Evolutionary conservation across 2,329 filamentous ascomycete species (phyloP).

Genomic region (Pseudogymnoascus sp.): DNA sequence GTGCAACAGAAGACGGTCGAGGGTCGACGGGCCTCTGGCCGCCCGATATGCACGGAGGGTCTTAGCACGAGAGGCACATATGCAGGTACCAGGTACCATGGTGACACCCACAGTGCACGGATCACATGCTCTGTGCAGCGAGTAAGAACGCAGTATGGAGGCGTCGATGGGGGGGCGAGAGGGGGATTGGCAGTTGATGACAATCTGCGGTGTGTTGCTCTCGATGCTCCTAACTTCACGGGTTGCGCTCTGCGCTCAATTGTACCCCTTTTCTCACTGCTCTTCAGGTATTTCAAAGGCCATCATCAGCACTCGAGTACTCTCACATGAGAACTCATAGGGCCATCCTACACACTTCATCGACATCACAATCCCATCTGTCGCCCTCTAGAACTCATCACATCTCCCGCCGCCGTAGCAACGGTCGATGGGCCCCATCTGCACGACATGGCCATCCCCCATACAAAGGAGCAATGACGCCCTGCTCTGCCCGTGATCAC

Average conservation of each 20-base stretch:
- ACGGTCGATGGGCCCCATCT: not conserved
- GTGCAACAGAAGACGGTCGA: not conserved
- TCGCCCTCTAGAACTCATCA: not conserved
- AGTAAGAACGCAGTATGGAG: not conserved
- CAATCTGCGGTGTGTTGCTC: not conserved
- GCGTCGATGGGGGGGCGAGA: not conserved
- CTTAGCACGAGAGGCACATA: not conserved
- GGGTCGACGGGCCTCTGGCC: not conserved
- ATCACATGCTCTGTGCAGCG: not conserved
- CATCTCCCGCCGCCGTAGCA: not conserved
- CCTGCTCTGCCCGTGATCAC: not conserved
- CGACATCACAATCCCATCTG: not conserved
- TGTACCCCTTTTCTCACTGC: not conserved
- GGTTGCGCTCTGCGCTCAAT: not conserved
- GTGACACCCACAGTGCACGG: conserved; percentile 1
- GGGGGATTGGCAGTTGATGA: not conserved
- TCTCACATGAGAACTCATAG: not conserved
- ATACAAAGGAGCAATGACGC: not conserved
- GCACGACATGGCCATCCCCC: not conserved
- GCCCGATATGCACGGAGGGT: not conserved
- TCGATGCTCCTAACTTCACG: not conserved
- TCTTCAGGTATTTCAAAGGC: not conserved
- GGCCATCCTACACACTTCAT: not conserved
- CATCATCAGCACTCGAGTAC: not conserved
- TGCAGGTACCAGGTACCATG: not conserved